Base-by-base conservation (phyloP, 805 yeast genomes). In the Pichia cabralensis region DNA sequence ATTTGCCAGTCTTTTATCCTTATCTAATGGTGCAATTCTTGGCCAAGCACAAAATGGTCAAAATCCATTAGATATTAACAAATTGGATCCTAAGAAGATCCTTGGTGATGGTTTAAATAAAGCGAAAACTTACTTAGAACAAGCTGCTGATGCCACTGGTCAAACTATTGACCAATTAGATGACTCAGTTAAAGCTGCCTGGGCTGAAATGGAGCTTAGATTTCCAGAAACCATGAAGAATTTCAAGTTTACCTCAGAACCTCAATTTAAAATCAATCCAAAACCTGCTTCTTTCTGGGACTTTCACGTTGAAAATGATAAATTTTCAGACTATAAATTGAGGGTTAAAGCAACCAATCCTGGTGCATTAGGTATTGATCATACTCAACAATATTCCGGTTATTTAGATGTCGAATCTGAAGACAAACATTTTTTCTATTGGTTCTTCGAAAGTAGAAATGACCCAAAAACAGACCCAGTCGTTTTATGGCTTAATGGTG, bases 371-470 rank as follows among this genome's bases (percentile, higher is more conserved):
- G 78, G 76, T 24, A 49, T 74, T 42, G 85, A 78, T 55, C 60
- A 59, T 28, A 83, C 79, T 24, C 72, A 74, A 51, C 89, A 80
- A 56, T 75, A 75, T 49, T 64, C 82, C 15, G 92, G 92, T 24
- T 80, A 80, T 53, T 60, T 80, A 46, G 81, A 77, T 50, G 73
- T 76, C 29, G 71, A 63, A 33, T 79, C 75, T 41, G 76, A 67
- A 40, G 81, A 77, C 45, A 88, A 86, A 61, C 94, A 83, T 58
- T 78, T 88, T 56, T 89, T 88, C 58, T 89, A 77, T 65, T 86
- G 94, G 95, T 78, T 80, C 50, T 89, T 89, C 48, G 96, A 88
- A 59, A 80, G 94, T 34, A 75, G 96, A 62, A 78, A 78, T 50
- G 85, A 84, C 55, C 96, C 96, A 4, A 60, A 57, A 35, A 82